These are phyloP conservation scores for Coprinopsis strossmayeri DNA, from an alignment of 768 basidiomycete species.

Conservation along the genomic window DNA sequence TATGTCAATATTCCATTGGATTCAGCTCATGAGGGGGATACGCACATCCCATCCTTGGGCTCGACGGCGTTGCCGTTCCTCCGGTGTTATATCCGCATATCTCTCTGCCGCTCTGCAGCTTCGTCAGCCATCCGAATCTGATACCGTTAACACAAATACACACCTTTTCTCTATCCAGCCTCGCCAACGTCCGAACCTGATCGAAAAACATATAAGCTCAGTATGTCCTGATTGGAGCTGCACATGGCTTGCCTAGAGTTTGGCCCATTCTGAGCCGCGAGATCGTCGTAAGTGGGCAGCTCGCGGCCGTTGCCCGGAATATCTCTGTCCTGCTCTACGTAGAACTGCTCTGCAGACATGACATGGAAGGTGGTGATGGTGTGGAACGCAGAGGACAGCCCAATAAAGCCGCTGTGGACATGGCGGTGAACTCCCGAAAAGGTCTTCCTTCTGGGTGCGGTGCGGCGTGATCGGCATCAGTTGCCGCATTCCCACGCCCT, in stretches of 20 bases:
- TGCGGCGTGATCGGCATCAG: neutral
- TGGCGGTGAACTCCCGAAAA: slow-evolving; percentile 2
- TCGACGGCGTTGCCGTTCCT: slow-evolving; percentile 49
- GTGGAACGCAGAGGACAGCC: neutral
- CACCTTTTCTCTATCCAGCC: slow-evolving; percentile 88
- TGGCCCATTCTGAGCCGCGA: slow-evolving; percentile 69
- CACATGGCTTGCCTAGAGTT: slow-evolving; percentile 61
- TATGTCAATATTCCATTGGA: neutral
- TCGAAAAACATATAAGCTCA: slow-evolving; percentile 8
- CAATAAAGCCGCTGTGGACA: neutral
- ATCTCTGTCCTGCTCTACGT: slow-evolving; percentile 39
- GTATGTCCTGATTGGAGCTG: slow-evolving; percentile 2
- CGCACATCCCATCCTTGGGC: slow-evolving; percentile 57
- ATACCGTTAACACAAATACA: slow-evolving; percentile 9
- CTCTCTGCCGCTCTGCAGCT: slow-evolving; percentile 72
- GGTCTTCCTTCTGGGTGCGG: neutral
- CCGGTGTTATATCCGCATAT: slow-evolving; percentile 57
- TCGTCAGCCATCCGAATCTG: slow-evolving; percentile 3
- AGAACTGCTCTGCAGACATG: slow-evolving; percentile 16
- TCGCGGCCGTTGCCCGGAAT: slow-evolving; percentile 39
- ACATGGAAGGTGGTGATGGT: neutral
- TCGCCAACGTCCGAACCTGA: slow-evolving; percentile 79
- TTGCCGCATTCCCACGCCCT: neutral
- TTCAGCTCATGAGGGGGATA: neutral
- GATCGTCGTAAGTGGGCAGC: slow-evolving; percentile 75